Base-by-base conservation (phyloP, 2,329 filamentous ascomycete genomes). In the Cladosporium austrohemisphaericum region DNA sequence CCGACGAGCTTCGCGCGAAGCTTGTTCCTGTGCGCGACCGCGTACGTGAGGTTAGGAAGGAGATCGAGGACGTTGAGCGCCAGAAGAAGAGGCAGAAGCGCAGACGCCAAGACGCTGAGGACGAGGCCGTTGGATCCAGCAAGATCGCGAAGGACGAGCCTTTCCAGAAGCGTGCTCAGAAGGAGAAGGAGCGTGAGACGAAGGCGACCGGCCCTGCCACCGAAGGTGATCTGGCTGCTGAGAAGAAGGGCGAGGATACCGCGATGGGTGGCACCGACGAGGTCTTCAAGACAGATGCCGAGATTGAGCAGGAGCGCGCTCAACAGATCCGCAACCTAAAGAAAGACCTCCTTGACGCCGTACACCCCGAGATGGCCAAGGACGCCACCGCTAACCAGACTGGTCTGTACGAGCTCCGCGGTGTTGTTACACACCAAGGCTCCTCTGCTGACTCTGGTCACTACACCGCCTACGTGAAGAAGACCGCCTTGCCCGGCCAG, bases 401-500 rank as follows among this genome's bases (percentile, higher is more conserved):
- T 2, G 93, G 93, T 32, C 77, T 98, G 26, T 98, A 97, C 69
- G 92, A 98, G 72, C 81, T 98, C 36, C 83, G 92, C 20, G 93
- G 88, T 40, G 86, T 98, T 4, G 88, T 98, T 52, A 95, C 94
- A 23, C 93, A 98, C 69, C 93, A 98, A 71, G 93, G 93, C 54
- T 88, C 91, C 52, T 95, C 90, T 65, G 93, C 93, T 16, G 93
- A 98, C 71, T 96, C 92, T 61, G 93, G 93, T 6, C 93, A 98
- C 71, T 98, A 98, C 76, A 98, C 94, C 4, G 85, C 91, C 0
- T 98, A 95, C 66, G 88, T 98, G 59, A 98, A 97, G 79, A 96
- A 98, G 78, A 77, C 85, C 53, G 86, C 94, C 59, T 77, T 84
- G 13, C 81, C 83, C 62, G 89, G 88, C 57, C 88, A 89, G 74